A percentile compares a stretch with the other conserved stretches of the same genome.
These are phyloP conservation scores for Cladosporium colombiae DNA, from an alignment of 2,329 filamentous ascomycete genomes.

Conservation along the genomic window DNA sequence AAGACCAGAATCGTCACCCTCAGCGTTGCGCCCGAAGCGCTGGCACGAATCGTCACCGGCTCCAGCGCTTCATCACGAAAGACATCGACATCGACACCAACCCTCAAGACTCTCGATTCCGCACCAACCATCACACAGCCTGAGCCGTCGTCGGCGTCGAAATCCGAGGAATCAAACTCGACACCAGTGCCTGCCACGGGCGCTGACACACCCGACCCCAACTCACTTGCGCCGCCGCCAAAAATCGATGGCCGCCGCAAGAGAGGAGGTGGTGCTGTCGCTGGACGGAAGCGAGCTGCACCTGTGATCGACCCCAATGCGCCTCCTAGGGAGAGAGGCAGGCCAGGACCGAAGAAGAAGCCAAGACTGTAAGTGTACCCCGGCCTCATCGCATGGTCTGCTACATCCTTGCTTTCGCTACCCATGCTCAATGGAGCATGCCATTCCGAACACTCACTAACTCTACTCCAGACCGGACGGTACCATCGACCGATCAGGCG, in stretches of 20 bases:
- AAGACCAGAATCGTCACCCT: slow-evolving; percentile 21
- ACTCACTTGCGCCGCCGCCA: slow-evolving; percentile 49
- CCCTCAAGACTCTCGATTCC: background rate
- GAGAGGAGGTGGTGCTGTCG: slow-evolving; percentile 53
- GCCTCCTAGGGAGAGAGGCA: slow-evolving; percentile 53
- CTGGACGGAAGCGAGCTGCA: slow-evolving; percentile 38
- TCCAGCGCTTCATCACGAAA: slow-evolving; percentile 14
- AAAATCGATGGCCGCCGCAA: slow-evolving; percentile 61
- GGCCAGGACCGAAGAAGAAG: slow-evolving; percentile 97
- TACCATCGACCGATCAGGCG: slow-evolving; percentile 45
- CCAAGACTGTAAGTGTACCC: slow-evolving; percentile 74
- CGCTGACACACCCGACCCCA: slow-evolving; percentile 39
- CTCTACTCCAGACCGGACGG: slow-evolving; percentile 51
- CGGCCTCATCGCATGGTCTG: background rate
- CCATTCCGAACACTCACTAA: slow-evolving; percentile 24
- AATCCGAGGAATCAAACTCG: slow-evolving; percentile 45
- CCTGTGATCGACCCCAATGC: slow-evolving; percentile 51
- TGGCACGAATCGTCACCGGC: slow-evolving; percentile 10
- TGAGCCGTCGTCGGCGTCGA: slow-evolving; percentile 31
- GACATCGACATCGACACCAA: slow-evolving; percentile 5
- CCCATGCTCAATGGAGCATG: background rate
- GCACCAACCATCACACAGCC: slow-evolving; percentile 18
- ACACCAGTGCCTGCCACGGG: slow-evolving; percentile 38
- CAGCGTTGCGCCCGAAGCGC: slow-evolving; percentile 15
- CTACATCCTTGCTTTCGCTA: background rate